These are phyloP conservation scores for Monilinia aucupariae DNA, from an alignment of 2,329 filamentous ascomycete species.

Conservation along the genomic window DNA sequence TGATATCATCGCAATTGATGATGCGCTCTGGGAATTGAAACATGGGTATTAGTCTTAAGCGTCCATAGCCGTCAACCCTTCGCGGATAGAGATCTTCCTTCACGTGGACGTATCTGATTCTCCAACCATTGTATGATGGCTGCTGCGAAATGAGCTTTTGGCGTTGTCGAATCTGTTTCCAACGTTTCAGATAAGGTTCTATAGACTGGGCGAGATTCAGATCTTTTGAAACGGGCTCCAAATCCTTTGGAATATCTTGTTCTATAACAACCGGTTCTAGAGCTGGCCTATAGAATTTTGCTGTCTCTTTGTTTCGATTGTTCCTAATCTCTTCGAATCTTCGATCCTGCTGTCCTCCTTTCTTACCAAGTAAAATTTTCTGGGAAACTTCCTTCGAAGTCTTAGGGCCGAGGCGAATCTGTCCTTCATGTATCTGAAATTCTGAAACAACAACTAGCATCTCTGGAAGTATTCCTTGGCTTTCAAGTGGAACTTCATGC, in stretches of 20 bases:
- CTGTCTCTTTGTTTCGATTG: neutral
- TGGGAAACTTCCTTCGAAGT: neutral
- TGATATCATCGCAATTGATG: neutral
- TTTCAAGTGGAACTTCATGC: neutral
- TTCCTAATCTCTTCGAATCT: neutral
- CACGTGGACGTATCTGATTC: neutral
- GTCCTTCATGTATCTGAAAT: neutral
- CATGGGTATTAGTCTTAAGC: neutral
- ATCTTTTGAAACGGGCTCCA: neutral
- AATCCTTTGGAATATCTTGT: neutral
- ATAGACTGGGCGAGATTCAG: neutral
- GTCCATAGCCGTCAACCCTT: neutral
- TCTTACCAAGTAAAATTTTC: neutral
- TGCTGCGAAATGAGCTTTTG: neutral
- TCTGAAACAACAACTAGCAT: neutral
- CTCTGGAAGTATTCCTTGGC: neutral
- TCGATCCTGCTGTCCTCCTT: neutral
- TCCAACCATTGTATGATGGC: neutral
- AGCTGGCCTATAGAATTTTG: neutral
- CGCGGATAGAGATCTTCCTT: neutral
- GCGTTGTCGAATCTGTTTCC: neutral
- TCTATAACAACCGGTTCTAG: neutral
- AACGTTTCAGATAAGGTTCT: neutral
- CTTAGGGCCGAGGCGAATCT: neutral
- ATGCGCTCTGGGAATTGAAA: conserved; percentile 5